Conservation (phyloP, 768 basidiomycete genomes). For the Mycena crocata region DNA sequence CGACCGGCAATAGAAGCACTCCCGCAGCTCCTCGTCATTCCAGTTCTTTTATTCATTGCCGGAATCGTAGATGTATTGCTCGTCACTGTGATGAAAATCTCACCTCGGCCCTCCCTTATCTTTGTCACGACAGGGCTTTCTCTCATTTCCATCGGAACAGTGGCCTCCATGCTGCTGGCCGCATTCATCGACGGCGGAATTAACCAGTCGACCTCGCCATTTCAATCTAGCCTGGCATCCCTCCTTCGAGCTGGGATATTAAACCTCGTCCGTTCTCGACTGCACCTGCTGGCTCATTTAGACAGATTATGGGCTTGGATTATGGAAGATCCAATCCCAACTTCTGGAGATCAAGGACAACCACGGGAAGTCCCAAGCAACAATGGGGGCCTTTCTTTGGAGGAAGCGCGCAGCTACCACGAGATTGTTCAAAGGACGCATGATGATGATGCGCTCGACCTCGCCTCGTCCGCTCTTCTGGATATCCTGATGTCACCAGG, state of each 20-base stretch:
- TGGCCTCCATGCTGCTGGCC: neutral
- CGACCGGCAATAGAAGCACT: constrained; percentile 30
- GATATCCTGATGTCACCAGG: constrained; percentile 7
- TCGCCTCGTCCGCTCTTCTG: constrained; percentile 22
- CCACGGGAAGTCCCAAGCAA: neutral
- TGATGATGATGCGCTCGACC: constrained; percentile 31
- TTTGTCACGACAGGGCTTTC: constrained; percentile 10
- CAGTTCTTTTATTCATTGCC: constrained; percentile 29
- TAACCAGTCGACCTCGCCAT: constrained; percentile 14
- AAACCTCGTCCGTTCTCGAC: neutral
- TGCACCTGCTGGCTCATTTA: neutral
- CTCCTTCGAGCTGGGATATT: neutral
- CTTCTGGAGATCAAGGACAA: neutral
- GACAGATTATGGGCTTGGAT: too few species aligned
- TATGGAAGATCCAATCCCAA: too few species aligned
- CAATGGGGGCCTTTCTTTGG: neutral
- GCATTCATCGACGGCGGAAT: constrained; percentile 10
- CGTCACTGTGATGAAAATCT: constrained; percentile 3
- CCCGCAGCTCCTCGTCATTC: constrained; percentile 25
- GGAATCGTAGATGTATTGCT: constrained; percentile 30
- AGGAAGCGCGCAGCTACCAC: constrained; percentile 8
- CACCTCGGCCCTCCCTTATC: constrained; percentile 1
- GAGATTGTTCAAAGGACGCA: constrained; percentile 25
- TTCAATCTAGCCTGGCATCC: constrained; percentile 18
- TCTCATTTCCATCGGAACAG: constrained; percentile 9